Evolutionary conservation across 2,329 filamentous ascomycete genomes (phyloP), one percentile per base, ranked within the genome.

Genomic region (Phoma sp.): DNA sequence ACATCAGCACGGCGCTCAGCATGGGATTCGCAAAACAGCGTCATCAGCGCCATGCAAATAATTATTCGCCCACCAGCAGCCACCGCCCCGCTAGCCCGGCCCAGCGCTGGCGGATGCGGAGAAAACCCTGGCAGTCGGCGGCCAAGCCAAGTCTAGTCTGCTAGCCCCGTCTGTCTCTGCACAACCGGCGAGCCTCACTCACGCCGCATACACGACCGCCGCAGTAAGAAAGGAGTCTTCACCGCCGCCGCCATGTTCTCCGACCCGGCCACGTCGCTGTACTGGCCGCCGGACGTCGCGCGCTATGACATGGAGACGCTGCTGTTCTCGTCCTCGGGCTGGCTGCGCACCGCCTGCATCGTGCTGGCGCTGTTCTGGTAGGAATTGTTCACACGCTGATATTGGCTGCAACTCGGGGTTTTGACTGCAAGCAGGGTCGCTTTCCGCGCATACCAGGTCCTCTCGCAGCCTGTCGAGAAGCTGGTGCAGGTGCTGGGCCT

Each of bases 401-500:
- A 29, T 9, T 29, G 27, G 27, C 27, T 29, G 27, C 27, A 9
- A 9, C 9, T 70, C 72, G 64, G 4, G 14, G 5, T 37, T 27
- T 32, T 41, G 23, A 40, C 45, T n/a, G 13, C 22, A 29, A 7
- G 27, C 30, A 95, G 91, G 91, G 83, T 96, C 57, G 82, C 92
- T 55, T 89, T 90, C 73, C 88, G 95, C 71, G 90, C 91, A 58
- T 91, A 89, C 79, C 90, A 93, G 72, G 95, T 96, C 33, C 82
- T 97, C 48, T 89, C 90, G 77, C 96, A 93, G 67, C 92, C 93
- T 23, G 91, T 96, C 52, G 90, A 93, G 52, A 88, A 96, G 60
- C 85, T 99, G 42, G 93, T 98, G 67, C 88, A 88, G 65, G 90
- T 97, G 44, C 86, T 99, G 42, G 93, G 93, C 55, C 88, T 98